Evolutionary conservation across 2,329 filamentous ascomycete species (phyloP).

Genomic region (Colletotrichum sp.): DNA sequence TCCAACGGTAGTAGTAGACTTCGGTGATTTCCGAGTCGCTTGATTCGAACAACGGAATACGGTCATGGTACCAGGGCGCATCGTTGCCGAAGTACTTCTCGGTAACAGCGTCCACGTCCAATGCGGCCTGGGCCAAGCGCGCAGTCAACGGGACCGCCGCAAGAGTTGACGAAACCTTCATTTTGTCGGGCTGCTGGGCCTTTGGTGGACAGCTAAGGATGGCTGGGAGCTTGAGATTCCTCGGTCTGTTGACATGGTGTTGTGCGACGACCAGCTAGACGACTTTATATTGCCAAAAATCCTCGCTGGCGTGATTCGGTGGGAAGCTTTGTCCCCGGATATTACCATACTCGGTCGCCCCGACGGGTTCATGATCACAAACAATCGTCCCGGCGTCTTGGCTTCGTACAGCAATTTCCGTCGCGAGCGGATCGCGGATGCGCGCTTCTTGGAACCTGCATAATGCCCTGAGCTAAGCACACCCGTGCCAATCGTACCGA

Average conservation of each 20-base stretch:
- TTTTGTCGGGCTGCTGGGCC: not conserved
- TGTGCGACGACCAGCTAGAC: not conserved
- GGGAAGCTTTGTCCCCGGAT: not conserved
- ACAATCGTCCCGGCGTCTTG: not conserved
- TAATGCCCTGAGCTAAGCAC: not conserved
- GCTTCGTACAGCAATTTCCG: not conserved
- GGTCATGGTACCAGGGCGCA: conserved; percentile 2
- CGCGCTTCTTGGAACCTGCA: not conserved
- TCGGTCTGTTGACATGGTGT: not conserved
- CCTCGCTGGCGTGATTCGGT: not conserved
- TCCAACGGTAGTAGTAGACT: conserved; percentile 51
- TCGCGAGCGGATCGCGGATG: not conserved
- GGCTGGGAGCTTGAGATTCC: not conserved
- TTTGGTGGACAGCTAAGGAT: not conserved
- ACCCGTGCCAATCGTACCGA: conserved; percentile 5
- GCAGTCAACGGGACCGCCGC: not conserved
- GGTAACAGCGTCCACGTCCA: not conserved
- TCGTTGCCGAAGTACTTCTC: conserved; percentile 10
- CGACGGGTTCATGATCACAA: not conserved
- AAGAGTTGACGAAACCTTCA: not conserved
- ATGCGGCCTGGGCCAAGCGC: not conserved
- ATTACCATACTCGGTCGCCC: not conserved
- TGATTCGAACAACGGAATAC: conserved; percentile 1
- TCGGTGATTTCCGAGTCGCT: conserved; percentile 37
- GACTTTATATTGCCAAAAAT: not conserved